Base-by-base conservation (phyloP, 1,284 basidiomycete species). In the Sanghuangporus baumii region DNA sequence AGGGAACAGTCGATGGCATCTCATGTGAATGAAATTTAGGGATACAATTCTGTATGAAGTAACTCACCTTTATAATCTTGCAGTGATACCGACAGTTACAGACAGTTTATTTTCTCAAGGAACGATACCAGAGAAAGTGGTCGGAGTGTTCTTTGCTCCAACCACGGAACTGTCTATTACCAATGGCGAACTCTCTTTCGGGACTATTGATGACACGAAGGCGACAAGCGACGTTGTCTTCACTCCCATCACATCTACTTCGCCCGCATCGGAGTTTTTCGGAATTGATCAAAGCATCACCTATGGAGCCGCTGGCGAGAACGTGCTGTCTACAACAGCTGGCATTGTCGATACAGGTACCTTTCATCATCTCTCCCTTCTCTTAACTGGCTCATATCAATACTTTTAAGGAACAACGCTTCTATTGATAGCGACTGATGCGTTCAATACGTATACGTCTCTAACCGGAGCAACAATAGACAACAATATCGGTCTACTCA, bases 251-350 rank as follows among this genome's bases (percentile, higher is more conserved):
- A 57, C 68, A 14, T 31, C 61, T 5, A 66, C 68, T 1, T 69
- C 66, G 1, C 73, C 74, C 2, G 69, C 74, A 9, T 67, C 48
- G 26, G 37, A 67, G 12, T 76, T 71, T 65, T 76, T 74, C 74
- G 75, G 74, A 34, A 72, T 76, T 55, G 68, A 76, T 65, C 72
- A 71, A 63, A 62, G 62, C 1, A 67, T 74, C 50, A 69, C 67
- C 12, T 74, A 74, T 54, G 71, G 71, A 23, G 23, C 40, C 11
- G 50, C 55, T 7, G 43, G 52, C 20, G 65, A 65, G 18, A 56
- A 51, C 16, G 64, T 69, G 40, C 59, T 68, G 9, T 52, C 64
- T 6, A 65, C 62, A 34, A 68, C 67, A 38, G 69, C 68, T 14
- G 70, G 69, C 9, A 67, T 71, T 38, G 67, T 70, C 40, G 70